Percentiles rank a stretch among this genome's conserved stretches.
Evolutionary conservation across 106 monocot genomes (phyloP).

Genomic region (Dactylorhiza incarnata): DNA sequence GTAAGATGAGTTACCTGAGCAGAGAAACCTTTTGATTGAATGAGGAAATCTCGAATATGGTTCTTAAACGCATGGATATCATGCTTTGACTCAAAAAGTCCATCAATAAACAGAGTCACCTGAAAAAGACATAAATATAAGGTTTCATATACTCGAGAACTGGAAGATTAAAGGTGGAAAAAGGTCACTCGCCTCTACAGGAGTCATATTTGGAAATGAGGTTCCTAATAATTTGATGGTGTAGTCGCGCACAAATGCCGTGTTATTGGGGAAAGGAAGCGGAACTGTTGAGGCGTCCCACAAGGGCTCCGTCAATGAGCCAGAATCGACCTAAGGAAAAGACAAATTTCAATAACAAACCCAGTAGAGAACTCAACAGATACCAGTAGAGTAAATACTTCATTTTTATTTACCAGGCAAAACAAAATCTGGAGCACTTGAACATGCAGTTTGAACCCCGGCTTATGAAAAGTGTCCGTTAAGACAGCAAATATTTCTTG

Average conservation of each 20-base stretch:
- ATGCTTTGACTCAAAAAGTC: conserved; percentile 68
- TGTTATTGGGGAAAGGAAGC: conserved; percentile 72
- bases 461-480: conserved; percentile 97
- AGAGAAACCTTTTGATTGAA: conserved; percentile 98
- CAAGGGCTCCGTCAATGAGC: conserved; percentile 75
- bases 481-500: conserved; percentile 98
- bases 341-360: neutral
- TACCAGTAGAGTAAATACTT: neutral
- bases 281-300: conserved; percentile 81
- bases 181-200: conserved; percentile 40
- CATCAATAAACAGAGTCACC: conserved; percentile 92
- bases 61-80: conserved; percentile 81
- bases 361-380: neutral
- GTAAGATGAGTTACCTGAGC: conserved; percentile 62
- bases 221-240: conserved; percentile 82
- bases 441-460: conserved; percentile 97
- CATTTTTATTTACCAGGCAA: conserved; percentile 64
- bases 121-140: conserved; percentile 13
- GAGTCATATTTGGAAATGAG: conserved; percentile 96
- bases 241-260: conserved; percentile 82
- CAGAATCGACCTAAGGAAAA: conserved; percentile 66
- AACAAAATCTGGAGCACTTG: conserved; percentile 87
- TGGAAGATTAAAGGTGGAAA: conserved; percentile 10
- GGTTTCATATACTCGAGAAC: neutral
- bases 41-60: conserved; percentile 88